Conservation (phyloP, 1,139 yeast genomes). For the Kodamaea fungicola region DNA sequence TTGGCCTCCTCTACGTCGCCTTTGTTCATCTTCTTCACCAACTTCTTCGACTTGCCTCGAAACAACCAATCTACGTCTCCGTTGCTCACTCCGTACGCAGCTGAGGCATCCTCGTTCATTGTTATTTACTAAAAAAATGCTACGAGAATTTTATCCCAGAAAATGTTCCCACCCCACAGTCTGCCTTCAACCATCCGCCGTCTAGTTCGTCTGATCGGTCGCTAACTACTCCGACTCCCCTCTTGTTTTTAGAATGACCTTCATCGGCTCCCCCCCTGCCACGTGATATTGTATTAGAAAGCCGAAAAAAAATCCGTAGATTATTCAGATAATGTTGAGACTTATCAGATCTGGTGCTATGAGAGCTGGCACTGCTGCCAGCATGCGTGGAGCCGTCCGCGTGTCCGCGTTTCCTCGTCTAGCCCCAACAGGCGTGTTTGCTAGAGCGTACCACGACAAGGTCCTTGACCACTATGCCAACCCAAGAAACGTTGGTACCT, state of each 20-base stretch:
- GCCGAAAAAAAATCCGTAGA: not conserved
- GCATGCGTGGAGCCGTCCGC: constrained; percentile 6
- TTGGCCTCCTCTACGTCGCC: not conserved
- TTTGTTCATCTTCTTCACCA: constrained; percentile 37
- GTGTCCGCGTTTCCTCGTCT: constrained; percentile 2
- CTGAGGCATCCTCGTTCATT: constrained; percentile 21
- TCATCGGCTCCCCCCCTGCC: too few relatives aligned
- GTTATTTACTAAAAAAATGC: constrained; percentile 5
- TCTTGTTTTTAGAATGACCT: too few relatives aligned
- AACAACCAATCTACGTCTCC: constrained; percentile 78
- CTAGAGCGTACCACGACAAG: constrained; percentile 61
- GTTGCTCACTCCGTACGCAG: constrained; percentile 50
- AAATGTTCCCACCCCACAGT: too few relatives aligned
- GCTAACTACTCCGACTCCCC: too few relatives aligned
- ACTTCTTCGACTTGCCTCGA: constrained; percentile 59
- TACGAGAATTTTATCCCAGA: not conserved
- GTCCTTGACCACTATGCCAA: constrained; percentile 89
- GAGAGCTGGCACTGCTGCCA: constrained; percentile 8
- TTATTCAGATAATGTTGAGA: constrained; percentile 1
- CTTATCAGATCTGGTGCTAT: constrained; percentile 3
- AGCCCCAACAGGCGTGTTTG: constrained; percentile 6
- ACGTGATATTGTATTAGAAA: not conserved
- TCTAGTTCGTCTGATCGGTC: too few relatives aligned
- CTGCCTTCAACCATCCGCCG: too few relatives aligned
- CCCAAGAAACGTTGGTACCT: constrained; percentile 94